Base-by-base conservation (phyloP, 139 green algal genomes). In the Picochlorum sp. region DNA sequence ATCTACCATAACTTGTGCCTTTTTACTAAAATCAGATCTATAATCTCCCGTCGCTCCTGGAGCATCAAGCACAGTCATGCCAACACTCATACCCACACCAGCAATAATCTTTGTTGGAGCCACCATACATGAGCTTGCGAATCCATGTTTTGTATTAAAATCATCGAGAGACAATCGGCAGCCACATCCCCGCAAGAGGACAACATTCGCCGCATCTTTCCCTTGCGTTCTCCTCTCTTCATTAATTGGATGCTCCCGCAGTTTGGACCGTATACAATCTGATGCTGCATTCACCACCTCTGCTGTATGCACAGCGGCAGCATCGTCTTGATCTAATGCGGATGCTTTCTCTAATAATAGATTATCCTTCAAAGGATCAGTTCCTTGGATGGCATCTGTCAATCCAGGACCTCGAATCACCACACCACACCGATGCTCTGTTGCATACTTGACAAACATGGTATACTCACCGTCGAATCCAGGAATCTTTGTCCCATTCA, bases 61-160 rank as follows among this genome's bases (percentile, higher is more conserved):
- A 7, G 76, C 86, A 11, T 87, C 45, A 20, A 97, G 59, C 24
- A 80, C 45, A 3, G 87, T 61, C 6, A 97, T 85, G 41, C 78
- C 91, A 60, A 96, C 74, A 1, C 73, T 87, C 75, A 93, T 81
- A 20, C 84, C 91, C 55, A 97, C 76, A 13, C 91, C 91, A 20
- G 84, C 85, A 37, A 97, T 97, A 78, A 97, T 95, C 61, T 94
- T 95, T 18, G 91, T 97, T 16, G 91, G 91, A 3, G 91, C 86
- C 15, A 97, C 78, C 73, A 92, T 86, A 72, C 67, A 80, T 0
- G 73, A 77, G 1, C 62, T 56, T 54, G 47, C n/a, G 66, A 96
- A 64, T 47, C 83, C 81, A 60, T 95, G 86, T 15, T 60, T 66
- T 57, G 84, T 50, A 41, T 64, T 14, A 54, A 97, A 94, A 0